Evolutionary conservation across 495 filamentous ascomycete genomes (phyloP), one percentile per base, ranked within the genome.

Genomic region (Penicillium macrosclerotiorum): DNA sequence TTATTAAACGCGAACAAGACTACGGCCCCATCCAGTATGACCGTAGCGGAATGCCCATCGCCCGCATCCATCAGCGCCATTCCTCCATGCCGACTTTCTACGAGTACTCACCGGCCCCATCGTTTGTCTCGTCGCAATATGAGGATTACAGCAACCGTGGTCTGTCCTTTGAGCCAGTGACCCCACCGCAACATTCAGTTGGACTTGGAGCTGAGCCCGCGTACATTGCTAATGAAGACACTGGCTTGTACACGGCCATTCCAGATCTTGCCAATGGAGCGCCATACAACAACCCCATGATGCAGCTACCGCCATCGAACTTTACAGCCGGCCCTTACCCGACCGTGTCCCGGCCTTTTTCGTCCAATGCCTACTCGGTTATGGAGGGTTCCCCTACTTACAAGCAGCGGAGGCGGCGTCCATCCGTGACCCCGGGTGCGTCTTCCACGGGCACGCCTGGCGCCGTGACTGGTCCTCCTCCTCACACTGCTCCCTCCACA

Each of bases 321-420:
- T 67, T 95, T 45, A 79, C 86, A 26, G 85, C 77, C 30, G 79
- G 82, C 24, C 85, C 88, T 50, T 96, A 85, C 65, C 77, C 84
- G 13, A 66, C 75, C 7, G 76, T 78, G 22, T 69, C 83, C 22
- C 81, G 90, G 27, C 75, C 80, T 29, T 95, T 85, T 55, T 80
- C 81, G 12, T 88, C 84, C 57, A 93, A 88, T 57, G 83, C 90
- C 43, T 98, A 95, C 75, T 92, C 91, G 11, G 88, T 96, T 33
- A 90, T 98, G 55, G 93, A 98, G 72, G 93, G 93, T 16, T 98
- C 93, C 5, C 93, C 93, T 18, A 96, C 92, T 8, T 98, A 98
- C 73, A 98, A 98, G 77, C 94, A 96, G 73, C 82, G 93, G 47
- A 80, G 93, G 58, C 81, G 93, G 49, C 86, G 94, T 23, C 95